A percentile compares a stretch with the other conserved stretches of the same genome.
phyloP scores from a whole-genome alignment of 2,329 filamentous ascomycete species.

The Gliomastix tumulicola region DNA sequence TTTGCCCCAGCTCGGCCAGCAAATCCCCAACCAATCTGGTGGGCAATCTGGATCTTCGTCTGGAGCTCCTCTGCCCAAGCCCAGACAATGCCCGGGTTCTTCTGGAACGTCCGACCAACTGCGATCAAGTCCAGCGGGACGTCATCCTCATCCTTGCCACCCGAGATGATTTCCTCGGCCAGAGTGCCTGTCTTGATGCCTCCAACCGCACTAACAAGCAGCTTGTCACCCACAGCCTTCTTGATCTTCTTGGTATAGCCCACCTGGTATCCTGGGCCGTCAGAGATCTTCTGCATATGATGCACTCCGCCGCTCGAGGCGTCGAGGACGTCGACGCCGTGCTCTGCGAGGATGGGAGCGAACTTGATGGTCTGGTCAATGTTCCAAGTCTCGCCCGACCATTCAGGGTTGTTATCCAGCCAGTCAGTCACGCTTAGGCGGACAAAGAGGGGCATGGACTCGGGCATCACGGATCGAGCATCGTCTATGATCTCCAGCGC shows the following conservation, averaged over 20 bases:
- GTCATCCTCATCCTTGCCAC: conserved; percentile 21
- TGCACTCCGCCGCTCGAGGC: conserved; percentile 64
- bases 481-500: conserved; percentile 60
- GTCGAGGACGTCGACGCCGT: conserved; percentile 70
- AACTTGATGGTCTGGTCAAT: conserved; percentile 56
- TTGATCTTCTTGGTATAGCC: conserved; percentile 66
- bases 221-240: conserved; percentile 57
- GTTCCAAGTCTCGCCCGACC: conserved; percentile 57
- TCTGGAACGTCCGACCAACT: conserved; percentile 48
- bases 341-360: conserved; percentile 54
- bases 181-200: conserved; percentile 33
- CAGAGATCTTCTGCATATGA: conserved; percentile 45
- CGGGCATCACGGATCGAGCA: conserved; percentile 55
- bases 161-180: conserved; percentile 40
- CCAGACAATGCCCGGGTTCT: conserved; percentile 51
- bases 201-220: conserved; percentile 39
- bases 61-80: conserved; percentile 47
- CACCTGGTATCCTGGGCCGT: conserved; percentile 62
- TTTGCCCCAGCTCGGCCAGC: conserved; percentile 24
- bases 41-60: conserved; percentile 35
- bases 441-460: conserved; percentile 64
- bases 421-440: conserved; percentile 71
- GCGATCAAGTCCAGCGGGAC: conserved; percentile 40
- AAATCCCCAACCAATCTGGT: conserved; percentile 51
- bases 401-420: conserved; percentile 54